Conservation (phyloP, 805 yeast genomes). For the Suhomyces faveliae region DNA sequence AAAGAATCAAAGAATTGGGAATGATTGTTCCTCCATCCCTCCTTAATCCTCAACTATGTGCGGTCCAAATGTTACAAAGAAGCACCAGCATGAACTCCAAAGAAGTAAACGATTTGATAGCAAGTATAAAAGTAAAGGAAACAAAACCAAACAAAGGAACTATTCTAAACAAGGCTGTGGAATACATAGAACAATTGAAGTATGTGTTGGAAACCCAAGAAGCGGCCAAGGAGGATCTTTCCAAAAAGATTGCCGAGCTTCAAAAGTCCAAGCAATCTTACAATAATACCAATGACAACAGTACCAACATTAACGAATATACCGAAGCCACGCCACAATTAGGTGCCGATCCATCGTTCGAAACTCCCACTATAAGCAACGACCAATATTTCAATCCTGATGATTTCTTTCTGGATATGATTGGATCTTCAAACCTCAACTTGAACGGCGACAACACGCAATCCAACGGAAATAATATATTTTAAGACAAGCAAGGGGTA, state of each 20-base stretch:
- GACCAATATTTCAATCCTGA: conserved; percentile 20
- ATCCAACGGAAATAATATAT: conserved; percentile 1
- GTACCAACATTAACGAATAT: not conserved
- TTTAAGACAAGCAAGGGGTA: not conserved
- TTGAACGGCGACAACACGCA: not conserved
- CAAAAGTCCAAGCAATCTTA: not conserved
- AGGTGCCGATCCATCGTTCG: not conserved
- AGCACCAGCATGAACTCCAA: conserved; percentile 26
- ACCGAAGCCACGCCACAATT: not conserved
- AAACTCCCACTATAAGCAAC: not conserved
- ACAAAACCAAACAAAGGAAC: conserved; percentile 81
- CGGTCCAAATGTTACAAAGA: conserved; percentile 42
- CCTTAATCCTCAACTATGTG: conserved; percentile 46
- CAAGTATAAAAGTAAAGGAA: conserved; percentile 52
- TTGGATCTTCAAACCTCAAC: conserved; percentile 8
- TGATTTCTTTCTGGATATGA: conserved; percentile 22
- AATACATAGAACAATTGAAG: conserved; percentile 67
- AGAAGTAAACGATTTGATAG: conserved; percentile 36
- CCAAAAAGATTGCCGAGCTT: conserved; percentile 5
- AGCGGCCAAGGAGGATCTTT: conserved; percentile 41
- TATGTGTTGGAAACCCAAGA: conserved; percentile 60
- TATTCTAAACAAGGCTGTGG: conserved; percentile 74
- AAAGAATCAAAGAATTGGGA: conserved; percentile 81
- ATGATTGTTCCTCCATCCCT: conserved; percentile 75
- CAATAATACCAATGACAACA: not conserved